Evolutionary conservation across 2,329 filamentous ascomycete species (phyloP).

Genomic region (Stagonosporopsis vannaccii): DNA sequence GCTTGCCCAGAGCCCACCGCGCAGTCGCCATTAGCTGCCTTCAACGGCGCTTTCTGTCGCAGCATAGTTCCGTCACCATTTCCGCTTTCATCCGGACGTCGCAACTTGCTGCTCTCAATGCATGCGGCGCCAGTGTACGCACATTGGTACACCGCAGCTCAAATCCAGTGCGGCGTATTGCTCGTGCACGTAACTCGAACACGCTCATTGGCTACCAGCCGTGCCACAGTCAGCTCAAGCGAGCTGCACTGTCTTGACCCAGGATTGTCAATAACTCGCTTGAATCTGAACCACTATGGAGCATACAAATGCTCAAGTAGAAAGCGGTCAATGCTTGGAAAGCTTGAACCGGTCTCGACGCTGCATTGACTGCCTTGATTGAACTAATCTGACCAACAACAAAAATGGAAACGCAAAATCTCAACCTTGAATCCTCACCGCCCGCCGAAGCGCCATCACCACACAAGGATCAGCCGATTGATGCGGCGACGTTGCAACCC

Average conservation of each 20-base stretch:
- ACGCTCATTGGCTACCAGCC: slow-evolving; percentile 2
- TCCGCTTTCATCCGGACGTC: slow-evolving; percentile 5
- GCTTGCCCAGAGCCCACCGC: neutral
- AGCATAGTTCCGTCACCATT: neutral
- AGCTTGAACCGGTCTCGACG: slow-evolving; percentile 12
- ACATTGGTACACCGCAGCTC: neutral
- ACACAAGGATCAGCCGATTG: slow-evolving; percentile 16
- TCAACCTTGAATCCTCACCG: slow-evolving; percentile 19
- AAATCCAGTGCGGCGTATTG: neutral
- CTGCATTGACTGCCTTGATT: neutral
- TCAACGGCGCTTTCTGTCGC: neutral
- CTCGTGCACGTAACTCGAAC: neutral
- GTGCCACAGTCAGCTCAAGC: slow-evolving; percentile 9
- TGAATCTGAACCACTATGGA: neutral
- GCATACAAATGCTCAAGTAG: neutral
- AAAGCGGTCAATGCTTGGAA: slow-evolving; percentile 6
- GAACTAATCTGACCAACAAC: neutral
- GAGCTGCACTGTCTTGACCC: neutral
- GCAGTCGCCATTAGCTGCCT: neutral
- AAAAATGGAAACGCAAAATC: slow-evolving; percentile 8
- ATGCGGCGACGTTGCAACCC: slow-evolving; percentile 22
- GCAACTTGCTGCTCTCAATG: neutral
- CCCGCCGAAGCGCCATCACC: slow-evolving; percentile 14
- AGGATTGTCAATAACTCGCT: neutral
- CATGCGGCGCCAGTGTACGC: neutral